Evolutionary conservation across 352 stramenopile species (phyloP), one percentile per base, ranked within the genome.

Genomic region (Globisporangium mamillatum): DNA sequence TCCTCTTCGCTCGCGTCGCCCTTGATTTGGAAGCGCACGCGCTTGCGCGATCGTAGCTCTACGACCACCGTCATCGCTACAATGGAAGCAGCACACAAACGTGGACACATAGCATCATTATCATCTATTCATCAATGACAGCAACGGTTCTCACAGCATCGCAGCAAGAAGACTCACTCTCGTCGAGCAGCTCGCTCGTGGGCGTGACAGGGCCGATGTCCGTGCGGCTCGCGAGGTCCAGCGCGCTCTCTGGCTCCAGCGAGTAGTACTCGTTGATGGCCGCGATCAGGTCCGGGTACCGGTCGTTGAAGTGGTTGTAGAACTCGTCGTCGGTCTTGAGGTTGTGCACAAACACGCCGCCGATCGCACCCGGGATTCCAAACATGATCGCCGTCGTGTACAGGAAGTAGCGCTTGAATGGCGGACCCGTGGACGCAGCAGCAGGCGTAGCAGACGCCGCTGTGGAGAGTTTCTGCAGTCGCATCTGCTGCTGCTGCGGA

Each of bases 271-370:
- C 68, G 66, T 92, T 81, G 60, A 95, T 88, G 9, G 71, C 66
- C 14, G 79, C 77, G 29, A 95, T 82, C 1, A 95, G 60, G 5
- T 95, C 84, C 16, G 88, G 88, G 75, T 93, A 95, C 14, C 88
- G 84, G 66, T 88, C 81, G 54, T 88, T 90, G 63, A 95, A 95
- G 65, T 95, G 82, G 70, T 75, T 83, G 75, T 92, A 92, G 70
- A 95, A 95, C 63, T 89, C 82, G 67, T 92, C 81, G 72, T 95
- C 88, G 10, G 77, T 80, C 75, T 89, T 80, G 48, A 95, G 73
- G 69, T 95, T 95, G 79, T 95, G 88, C 68, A 95, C 84, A 56
- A 95, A 95, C 56, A 81, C 77, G 25, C 69, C 85, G 36, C 80
- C 84, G 18, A 91, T 73, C 24, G 64, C 80, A 14, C 80, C 70